Evolutionary conservation across 345 rosid species (phyloP), one percentile per base, ranked within the genome.

Genomic region (Eucalyptus melliodora): DNA sequence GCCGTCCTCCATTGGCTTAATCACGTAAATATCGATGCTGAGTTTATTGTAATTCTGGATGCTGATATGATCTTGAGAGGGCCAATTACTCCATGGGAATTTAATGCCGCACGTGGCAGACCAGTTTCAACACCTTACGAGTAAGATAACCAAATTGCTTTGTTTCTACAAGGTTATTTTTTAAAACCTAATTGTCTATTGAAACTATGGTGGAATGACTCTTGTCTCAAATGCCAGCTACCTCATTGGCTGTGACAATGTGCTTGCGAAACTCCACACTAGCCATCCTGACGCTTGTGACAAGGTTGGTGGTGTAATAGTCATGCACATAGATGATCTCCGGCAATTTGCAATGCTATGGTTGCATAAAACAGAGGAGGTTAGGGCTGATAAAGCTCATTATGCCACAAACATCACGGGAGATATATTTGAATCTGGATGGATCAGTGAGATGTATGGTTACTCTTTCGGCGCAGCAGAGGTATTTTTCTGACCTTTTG

Each of bases 391-490:
- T 92, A 98, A 92, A 94, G 99, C 94, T 90, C 99, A 98, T 93
- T 98, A 97, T 88, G 95, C 95, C 23, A 95, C 93, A 91, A 96
- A 98, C 90, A 91, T 98, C 92, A 96, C 99, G 5, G 99, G 99
- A 87, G 99, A 98, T 90, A 92, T 97, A 92, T 98, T 93, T 90
- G 92, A 92, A 88, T 96, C 99, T 69, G 99, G 99, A 83, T 98
- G 99, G 99, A 98, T 98, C 89, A 97, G 99, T 89, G 99, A 98
- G 92, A 98, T 98, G 99, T 98, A 98, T 88, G 99, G 99, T 87
- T 98, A 98, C 92, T 96, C 99, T 45, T 98, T 98, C 80, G 99
- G 97, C n/a, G 99, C 99, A 69, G 99, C 99, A 80, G 99, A 98
- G 99, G 99, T 97, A 94, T 83, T 44, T 42, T 37, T 86, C n/a